Evolutionary conservation across 768 basidiomycete genomes (phyloP).

Genomic region (Boletus subcaerulescens): DNA sequence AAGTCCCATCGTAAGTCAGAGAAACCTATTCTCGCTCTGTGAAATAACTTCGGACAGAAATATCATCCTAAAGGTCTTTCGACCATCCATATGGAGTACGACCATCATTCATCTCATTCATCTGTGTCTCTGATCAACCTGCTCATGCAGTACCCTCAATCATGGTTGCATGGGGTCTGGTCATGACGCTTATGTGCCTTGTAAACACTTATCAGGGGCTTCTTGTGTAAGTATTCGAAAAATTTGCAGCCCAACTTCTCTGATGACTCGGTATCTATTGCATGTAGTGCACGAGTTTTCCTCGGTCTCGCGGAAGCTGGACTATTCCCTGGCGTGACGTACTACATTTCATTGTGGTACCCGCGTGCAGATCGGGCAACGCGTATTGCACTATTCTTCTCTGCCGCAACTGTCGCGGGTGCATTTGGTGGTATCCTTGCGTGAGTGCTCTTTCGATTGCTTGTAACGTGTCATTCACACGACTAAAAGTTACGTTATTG

Average conservation of each 20-base stretch:
- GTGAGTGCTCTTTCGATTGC: conserved; percentile 24
- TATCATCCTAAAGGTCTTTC: conserved; percentile 35
- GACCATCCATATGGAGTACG: conserved; percentile 38
- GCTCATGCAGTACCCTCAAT: conserved; percentile 37
- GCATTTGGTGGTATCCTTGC: conserved; percentile 49
- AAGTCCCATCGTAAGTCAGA: conserved; percentile 36
- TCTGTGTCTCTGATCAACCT: conserved; percentile 7
- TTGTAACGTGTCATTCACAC: neutral
- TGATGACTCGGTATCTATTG: neutral
- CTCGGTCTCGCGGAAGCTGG: conserved; percentile 50
- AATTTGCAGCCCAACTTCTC: neutral
- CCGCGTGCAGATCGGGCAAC: conserved; percentile 53
- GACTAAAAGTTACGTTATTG: conserved; percentile 32
- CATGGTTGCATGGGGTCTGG: conserved; percentile 39
- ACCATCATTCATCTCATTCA: neutral
- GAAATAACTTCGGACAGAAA: conserved; percentile 29
- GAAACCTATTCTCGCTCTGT: neutral
- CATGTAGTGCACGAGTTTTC: conserved; percentile 37
- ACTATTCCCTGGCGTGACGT: conserved; percentile 40
- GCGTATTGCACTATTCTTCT: conserved; percentile 63
- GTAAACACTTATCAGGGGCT: conserved; percentile 33
- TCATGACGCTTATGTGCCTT: conserved; percentile 40
- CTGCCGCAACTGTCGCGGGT: conserved; percentile 55
- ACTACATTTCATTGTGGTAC: conserved; percentile 58
- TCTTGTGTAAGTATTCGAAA: conserved; percentile 26